Percentiles rank a stretch among this genome's conserved stretches.
Evolutionary conservation across 352 stramenopile genomes (phyloP).

Genomic region (Globisporangium perplexum): DNA sequence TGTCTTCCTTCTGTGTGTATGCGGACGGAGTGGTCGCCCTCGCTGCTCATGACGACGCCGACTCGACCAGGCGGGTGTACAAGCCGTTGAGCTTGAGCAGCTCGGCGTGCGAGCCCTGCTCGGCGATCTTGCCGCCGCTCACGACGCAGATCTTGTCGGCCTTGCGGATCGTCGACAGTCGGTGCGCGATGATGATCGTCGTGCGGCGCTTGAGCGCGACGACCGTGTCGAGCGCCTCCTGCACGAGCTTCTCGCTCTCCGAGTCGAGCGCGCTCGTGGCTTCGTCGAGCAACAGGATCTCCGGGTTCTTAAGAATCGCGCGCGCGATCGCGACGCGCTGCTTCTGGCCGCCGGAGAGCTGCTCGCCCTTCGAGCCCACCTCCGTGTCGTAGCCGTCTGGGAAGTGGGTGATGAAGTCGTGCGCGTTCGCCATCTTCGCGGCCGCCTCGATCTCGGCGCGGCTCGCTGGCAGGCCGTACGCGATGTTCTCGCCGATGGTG

Average conservation of each 20-base stretch:
- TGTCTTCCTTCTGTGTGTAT: too few relatives aligned
- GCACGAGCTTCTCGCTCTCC: constrained; percentile 24
- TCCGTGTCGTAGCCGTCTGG: constrained; percentile 83
- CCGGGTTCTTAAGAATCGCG: constrained; percentile 36
- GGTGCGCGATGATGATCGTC: constrained; percentile 37
- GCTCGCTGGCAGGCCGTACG: constrained; percentile 27
- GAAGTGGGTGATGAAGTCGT: constrained; percentile 84
- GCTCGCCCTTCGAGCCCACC: constrained; percentile 54
- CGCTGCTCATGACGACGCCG: background rate
- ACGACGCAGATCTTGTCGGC: constrained; percentile 18
- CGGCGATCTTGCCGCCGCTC: constrained; percentile 9
- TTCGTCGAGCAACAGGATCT: constrained; percentile 33
- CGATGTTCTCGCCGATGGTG: constrained; percentile 41
- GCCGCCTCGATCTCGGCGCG: constrained; percentile 59
- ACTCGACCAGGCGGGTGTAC: constrained; percentile 10
- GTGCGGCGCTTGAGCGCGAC: constrained; percentile 19
- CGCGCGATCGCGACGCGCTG: constrained; percentile 89
- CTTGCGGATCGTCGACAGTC: constrained; percentile 17
- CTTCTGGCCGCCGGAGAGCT: constrained; percentile 91
- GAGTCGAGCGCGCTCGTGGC: constrained; percentile 25
- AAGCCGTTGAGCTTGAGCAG: constrained; percentile 6
- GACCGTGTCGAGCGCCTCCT: constrained; percentile 19
- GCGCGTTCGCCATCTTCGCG: constrained; percentile 76
- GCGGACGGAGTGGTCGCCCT: too few relatives aligned
- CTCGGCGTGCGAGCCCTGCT: constrained; percentile 14